phyloP scores from a whole-genome alignment of 352 stramenopile genomes.

The Globisporangium sylvaticum region DNA sequence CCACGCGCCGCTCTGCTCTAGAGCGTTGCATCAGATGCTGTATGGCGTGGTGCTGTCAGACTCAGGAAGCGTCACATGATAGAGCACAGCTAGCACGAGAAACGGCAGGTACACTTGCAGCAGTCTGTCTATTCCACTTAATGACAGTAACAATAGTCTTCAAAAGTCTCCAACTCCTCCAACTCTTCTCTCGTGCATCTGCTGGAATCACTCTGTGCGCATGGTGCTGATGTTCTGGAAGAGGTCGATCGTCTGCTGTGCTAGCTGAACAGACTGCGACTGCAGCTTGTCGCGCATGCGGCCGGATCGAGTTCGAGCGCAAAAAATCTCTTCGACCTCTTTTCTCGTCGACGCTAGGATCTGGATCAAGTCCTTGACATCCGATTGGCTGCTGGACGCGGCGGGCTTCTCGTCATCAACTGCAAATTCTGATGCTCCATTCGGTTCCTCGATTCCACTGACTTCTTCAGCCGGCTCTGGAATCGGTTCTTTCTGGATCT shows the following conservation, averaged over 20 bases:
- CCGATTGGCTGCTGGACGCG: neutral
- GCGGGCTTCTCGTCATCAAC: slow-evolving; percentile 21
- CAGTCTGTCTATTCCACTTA: neutral
- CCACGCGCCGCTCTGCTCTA: no score
- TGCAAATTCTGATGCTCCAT: neutral
- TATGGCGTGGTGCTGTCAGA: neutral
- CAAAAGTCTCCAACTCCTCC: neutral
- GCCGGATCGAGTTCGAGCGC: slow-evolving; percentile 49
- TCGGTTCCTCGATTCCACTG: slow-evolving; percentile 6
- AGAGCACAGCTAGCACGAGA: neutral
- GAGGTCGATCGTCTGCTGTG: slow-evolving; percentile 57
- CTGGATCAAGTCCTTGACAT: slow-evolving; percentile 59
- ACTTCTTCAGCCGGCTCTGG: neutral
- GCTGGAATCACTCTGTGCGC: slow-evolving; percentile 17
- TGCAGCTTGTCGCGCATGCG: slow-evolving; percentile 71
- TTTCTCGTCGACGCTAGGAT: slow-evolving; percentile 50
- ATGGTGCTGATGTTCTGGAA: slow-evolving; percentile 55
- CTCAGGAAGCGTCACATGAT: neutral
- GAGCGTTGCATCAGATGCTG: no score
- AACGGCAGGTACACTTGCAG: neutral
- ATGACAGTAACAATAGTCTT: neutral
- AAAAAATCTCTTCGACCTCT: slow-evolving; percentile 35
- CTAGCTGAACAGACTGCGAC: slow-evolving; percentile 50
- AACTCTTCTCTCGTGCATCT: neutral
- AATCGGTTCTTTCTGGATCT: neutral